Conservation (phyloP, 2,329 filamentous ascomycete species). For the Neofusicoccum parvum region DNA sequence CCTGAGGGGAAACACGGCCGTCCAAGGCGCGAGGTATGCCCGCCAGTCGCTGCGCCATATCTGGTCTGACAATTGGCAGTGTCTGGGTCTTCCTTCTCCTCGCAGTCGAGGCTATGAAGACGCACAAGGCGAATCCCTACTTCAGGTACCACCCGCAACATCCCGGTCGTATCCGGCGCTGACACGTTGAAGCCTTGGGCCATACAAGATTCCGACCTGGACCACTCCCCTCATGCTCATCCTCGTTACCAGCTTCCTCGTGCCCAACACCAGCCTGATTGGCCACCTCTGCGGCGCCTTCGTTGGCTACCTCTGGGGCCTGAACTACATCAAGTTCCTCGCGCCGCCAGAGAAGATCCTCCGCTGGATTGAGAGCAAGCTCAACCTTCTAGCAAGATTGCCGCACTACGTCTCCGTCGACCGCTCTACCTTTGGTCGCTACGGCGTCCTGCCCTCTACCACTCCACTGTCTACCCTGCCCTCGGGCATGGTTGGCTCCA, state of each 20-base stretch:
- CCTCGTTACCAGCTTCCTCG: conserved; percentile 72
- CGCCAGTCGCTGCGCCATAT: no score
- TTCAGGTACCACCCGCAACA: conserved; percentile 56
- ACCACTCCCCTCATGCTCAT: conserved; percentile 79
- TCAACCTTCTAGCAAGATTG: conserved; percentile 80
- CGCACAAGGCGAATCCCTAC: conserved; percentile 77
- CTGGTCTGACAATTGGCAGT: conserved; percentile 50
- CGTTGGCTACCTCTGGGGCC: conserved; percentile 82
- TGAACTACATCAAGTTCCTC: conserved; percentile 86
- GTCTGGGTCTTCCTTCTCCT: conserved; percentile 92
- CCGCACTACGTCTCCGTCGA: conserved; percentile 94
- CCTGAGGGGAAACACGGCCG: conserved; percentile 68
- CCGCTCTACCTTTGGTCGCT: conserved; percentile 92
- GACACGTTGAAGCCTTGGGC: conserved; percentile 50
- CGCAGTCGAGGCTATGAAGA: conserved; percentile 81
- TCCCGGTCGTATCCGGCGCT: conserved; percentile 34
- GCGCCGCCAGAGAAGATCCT: conserved; percentile 87
- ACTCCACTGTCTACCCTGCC: conserved; percentile 22
- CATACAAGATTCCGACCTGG: conserved; percentile 84
- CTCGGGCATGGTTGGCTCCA: background rate
- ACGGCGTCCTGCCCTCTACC: conserved; percentile 73
- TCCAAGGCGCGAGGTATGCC: conserved; percentile 79
- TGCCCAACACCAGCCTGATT: conserved; percentile 80
- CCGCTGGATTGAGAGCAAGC: conserved; percentile 83
- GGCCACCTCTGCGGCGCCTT: conserved; percentile 84